Evolutionary conservation across 192 early-diverging fungal genomes (phyloP).

Genomic region (Coemansia sp.): DNA sequence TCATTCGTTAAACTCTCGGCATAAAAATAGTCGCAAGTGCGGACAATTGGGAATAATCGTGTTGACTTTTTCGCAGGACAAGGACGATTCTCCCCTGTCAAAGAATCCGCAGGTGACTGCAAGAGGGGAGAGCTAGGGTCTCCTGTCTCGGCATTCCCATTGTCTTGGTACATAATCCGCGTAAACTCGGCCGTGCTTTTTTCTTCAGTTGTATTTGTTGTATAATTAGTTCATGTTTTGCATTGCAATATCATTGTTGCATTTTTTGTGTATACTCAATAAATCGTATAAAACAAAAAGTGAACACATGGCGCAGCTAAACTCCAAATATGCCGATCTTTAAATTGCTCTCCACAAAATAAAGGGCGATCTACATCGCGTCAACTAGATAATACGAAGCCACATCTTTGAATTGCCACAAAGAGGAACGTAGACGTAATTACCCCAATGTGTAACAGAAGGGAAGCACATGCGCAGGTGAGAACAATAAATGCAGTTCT

Average conservation of each 20-base stretch:
- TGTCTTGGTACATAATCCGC: background rate
- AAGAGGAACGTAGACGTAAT: background rate
- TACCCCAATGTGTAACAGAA: background rate
- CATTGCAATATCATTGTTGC: background rate
- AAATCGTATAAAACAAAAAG: background rate
- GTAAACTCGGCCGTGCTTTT: background rate
- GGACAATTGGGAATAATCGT: background rate
- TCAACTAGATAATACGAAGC: background rate
- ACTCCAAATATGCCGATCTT: background rate
- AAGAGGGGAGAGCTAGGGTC: background rate
- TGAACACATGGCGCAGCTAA: background rate
- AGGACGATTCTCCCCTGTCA: background rate
- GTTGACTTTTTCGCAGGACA: background rate
- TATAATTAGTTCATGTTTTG: constrained; percentile 6
- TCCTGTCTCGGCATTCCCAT: background rate
- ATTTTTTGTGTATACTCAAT: background rate
- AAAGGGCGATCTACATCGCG: background rate
- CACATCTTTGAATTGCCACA: background rate
- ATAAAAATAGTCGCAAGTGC: background rate
- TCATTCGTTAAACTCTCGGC: background rate
- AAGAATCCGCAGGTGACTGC: background rate
- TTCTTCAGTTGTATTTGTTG: background rate
- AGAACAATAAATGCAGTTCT: background rate
- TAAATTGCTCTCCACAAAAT: background rate
- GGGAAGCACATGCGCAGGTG: background rate